Percentiles rank a stretch among this genome's conserved stretches.
phyloP scores from a whole-genome alignment of 1,139 yeast species.

The Candida sp. region DNA sequence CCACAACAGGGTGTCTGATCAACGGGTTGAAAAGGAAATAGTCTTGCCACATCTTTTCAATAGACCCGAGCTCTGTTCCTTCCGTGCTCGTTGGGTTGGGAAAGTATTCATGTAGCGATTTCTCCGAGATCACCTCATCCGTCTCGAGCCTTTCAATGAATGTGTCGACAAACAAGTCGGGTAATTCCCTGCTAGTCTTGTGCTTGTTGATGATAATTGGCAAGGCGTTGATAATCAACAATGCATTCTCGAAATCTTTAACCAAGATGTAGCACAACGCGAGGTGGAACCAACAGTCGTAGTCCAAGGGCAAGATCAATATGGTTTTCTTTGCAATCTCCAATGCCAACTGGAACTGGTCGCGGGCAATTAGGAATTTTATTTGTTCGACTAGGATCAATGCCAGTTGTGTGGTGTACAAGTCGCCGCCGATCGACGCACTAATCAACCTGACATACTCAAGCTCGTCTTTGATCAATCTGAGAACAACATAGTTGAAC shows the following conservation, averaged over 20 bases:
- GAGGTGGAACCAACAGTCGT: slow-evolving; percentile 44
- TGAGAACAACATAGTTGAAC: slow-evolving; percentile 35
- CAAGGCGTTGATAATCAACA: slow-evolving; percentile 37
- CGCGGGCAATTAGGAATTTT: slow-evolving; percentile 37
- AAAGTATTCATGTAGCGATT: slow-evolving; percentile 33
- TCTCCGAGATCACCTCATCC: slow-evolving; percentile 35
- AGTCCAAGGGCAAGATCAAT: slow-evolving; percentile 43
- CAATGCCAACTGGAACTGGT: slow-evolving; percentile 29
- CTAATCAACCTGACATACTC: slow-evolving; percentile 34
- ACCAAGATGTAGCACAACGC: slow-evolving; percentile 36
- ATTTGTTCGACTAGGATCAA: slow-evolving; percentile 43
- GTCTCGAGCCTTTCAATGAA: slow-evolving; percentile 27
- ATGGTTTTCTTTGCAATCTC: slow-evolving; percentile 35
- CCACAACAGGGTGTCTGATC: slow-evolving; percentile 40
- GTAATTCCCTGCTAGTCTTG: slow-evolving; percentile 15
- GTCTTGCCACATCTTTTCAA: slow-evolving; percentile 37
- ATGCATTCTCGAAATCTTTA: slow-evolving; percentile 34
- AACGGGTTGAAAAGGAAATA: slow-evolving; percentile 32
- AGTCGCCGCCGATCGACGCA: slow-evolving; percentile 17
- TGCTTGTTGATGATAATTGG: slow-evolving; percentile 27
- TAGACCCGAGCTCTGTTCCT: slow-evolving; percentile 6
- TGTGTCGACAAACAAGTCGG: slow-evolving; percentile 32
- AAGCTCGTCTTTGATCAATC: slow-evolving; percentile 29
- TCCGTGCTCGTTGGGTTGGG: slow-evolving; percentile 27
- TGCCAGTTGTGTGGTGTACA: slow-evolving; percentile 37